phyloP scores from a whole-genome alignment of 163 green algal species.

The Scenedesmus sp. region DNA sequence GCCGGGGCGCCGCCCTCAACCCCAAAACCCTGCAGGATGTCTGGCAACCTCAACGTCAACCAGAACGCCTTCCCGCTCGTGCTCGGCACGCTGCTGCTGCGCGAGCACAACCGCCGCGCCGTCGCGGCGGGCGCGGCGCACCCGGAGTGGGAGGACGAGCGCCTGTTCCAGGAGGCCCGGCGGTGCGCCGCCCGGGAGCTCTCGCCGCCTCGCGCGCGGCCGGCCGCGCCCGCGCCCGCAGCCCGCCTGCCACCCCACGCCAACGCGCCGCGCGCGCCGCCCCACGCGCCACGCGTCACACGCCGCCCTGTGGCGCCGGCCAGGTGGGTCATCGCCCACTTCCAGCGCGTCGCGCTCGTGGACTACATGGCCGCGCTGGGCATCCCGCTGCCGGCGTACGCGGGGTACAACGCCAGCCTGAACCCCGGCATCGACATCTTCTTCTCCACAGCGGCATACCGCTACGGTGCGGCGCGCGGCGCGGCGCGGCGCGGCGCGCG shows the following conservation, averaged over 20 bases:
- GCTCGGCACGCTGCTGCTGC: slow-evolving; percentile 6
- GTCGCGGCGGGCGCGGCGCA: background rate
- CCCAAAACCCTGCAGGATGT: slow-evolving; percentile 6
- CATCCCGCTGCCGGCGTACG: slow-evolving; percentile 10
- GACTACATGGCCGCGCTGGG: slow-evolving; percentile 29
- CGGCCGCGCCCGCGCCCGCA: background rate
- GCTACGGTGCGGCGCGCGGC: background rate
- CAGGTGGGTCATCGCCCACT: slow-evolving; percentile 39
- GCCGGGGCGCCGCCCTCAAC: background rate
- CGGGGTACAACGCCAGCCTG: slow-evolving; percentile 12
- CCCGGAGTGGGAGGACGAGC: slow-evolving; percentile 4
- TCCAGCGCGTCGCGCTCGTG: background rate
- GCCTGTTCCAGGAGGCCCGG: slow-evolving; percentile 27
- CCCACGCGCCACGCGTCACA: no score
- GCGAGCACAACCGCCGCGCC: slow-evolving; percentile 39
- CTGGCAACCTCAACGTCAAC: slow-evolving; percentile 29
- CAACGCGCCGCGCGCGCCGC: no score
- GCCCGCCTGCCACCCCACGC: background rate
- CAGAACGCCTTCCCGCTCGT: slow-evolving; percentile 35
- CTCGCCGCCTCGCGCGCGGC: no score
- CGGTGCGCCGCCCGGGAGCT: slow-evolving; percentile 4
- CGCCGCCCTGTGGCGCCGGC: no score
- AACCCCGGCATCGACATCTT: slow-evolving; percentile 30
- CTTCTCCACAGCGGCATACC: slow-evolving; percentile 37
- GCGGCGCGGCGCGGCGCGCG: no score